Conservation (phyloP, 2,329 filamentous ascomycete species). For the Drechslerella coelobrocha region DNA sequence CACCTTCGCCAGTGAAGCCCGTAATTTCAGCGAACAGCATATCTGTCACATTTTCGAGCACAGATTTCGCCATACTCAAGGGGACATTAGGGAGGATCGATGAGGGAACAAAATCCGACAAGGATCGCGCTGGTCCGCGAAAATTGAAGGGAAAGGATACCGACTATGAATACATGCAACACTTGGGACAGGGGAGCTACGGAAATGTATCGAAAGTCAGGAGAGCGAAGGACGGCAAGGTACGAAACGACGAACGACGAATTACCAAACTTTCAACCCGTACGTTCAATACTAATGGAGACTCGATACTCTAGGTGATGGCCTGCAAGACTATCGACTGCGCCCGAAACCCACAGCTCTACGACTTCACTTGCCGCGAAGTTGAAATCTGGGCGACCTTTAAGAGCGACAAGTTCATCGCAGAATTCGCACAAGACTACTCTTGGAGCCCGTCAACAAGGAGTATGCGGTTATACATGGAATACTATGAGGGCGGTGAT, state of each 20-base stretch:
- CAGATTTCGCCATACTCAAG: conserved; percentile 47
- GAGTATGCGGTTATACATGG: conserved; percentile 48
- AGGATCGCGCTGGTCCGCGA: conserved; percentile 29
- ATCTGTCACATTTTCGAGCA: conserved; percentile 40
- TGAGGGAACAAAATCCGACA: conserved; percentile 20
- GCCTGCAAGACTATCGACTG: conserved; percentile 50
- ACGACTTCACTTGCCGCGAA: conserved; percentile 48
- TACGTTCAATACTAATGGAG: not conserved
- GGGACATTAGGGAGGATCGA: conserved; percentile 50
- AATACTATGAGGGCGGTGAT: conserved; percentile 45
- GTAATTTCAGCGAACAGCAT: conserved; percentile 48
- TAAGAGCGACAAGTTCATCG: conserved; percentile 48
- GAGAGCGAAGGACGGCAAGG: conserved; percentile 38
- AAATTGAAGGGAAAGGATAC: conserved; percentile 45
- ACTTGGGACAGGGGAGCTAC: conserved; percentile 47
- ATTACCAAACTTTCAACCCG: too few species aligned
- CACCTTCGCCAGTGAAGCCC: conserved; percentile 27
- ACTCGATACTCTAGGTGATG: conserved; percentile 34
- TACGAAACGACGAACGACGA: conserved; percentile 16
- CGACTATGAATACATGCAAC: conserved; percentile 49
- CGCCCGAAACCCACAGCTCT: conserved; percentile 39
- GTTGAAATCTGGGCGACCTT: conserved; percentile 48
- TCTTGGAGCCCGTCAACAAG: conserved; percentile 49
- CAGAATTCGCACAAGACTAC: conserved; percentile 47
- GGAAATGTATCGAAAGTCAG: conserved; percentile 49